Conservation (phyloP, 1,284 basidiomycete genomes). For the Golubevia pallescens region DNA sequence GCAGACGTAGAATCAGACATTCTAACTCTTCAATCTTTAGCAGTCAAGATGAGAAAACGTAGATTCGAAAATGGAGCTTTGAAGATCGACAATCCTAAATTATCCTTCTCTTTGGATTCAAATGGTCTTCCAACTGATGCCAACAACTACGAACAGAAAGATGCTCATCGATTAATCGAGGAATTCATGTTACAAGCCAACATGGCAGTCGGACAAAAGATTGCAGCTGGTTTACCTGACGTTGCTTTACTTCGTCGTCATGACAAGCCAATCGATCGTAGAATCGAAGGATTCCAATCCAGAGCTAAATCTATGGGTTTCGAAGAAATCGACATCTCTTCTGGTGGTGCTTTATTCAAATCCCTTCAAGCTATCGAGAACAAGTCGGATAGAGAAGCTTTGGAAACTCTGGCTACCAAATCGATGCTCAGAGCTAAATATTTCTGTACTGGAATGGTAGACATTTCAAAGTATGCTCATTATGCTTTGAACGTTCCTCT, state of each 20-base stretch:
- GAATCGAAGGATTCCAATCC: conserved; percentile 70
- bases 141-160: conserved; percentile 71
- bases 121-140: conserved; percentile 84
- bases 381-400: conserved; percentile 71
- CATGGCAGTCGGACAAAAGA: conserved; percentile 85
- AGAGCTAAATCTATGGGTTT: conserved; percentile 84
- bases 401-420: conserved; percentile 84
- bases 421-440: conserved; percentile 91
- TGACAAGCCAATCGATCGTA: conserved; percentile 85
- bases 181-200: conserved; percentile 95
- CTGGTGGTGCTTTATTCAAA: conserved; percentile 80
- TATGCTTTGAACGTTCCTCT: conserved; percentile 88
- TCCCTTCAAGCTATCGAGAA: conserved; percentile 76
- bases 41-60: conserved; percentile 75
- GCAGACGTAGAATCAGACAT: conserved; percentile 2
- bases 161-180: conserved; percentile 56
- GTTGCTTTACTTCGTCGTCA: conserved; percentile 92
- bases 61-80: conserved; percentile 85
- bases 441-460: conserved; percentile 98
- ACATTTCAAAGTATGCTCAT: conserved; percentile 96
- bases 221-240: conserved; percentile 91
- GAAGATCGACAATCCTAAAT: conserved; percentile 74
- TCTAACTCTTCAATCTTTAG: conserved; percentile 67
- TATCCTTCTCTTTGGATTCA: conserved; percentile 82
- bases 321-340: conserved; percentile 76